Conservation (phyloP, 2,329 filamentous ascomycete genomes). For the Alternaria gansuensis region DNA sequence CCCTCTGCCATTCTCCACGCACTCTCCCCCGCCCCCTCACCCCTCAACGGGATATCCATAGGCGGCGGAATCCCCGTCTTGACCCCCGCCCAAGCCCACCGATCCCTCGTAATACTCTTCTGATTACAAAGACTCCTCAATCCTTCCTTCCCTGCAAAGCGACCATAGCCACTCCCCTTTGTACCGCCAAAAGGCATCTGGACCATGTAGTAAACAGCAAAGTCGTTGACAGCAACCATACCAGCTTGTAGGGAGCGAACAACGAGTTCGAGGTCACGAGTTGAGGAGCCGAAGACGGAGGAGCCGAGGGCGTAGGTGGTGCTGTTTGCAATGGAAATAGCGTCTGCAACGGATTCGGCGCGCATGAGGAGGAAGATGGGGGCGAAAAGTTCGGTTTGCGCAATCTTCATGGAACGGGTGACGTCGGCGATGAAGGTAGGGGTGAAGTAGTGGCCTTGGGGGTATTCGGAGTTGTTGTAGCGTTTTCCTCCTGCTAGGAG, state of each 20-base stretch:
- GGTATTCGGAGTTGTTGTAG: constrained; percentile 74
- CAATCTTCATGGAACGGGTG: constrained; percentile 83
- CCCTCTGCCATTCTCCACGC: constrained; percentile 57
- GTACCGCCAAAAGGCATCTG: constrained; percentile 93
- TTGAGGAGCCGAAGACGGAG: constrained; percentile 78
- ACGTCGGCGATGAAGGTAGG: constrained; percentile 94
- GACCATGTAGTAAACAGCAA: constrained; percentile 90
- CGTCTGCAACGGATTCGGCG: constrained; percentile 69
- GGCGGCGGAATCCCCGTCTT: constrained; percentile 82
- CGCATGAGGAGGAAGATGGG: constrained; percentile 89
- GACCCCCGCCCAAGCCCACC: constrained; percentile 65
- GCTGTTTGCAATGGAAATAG: constrained; percentile 82
- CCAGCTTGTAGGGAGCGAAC: constrained; percentile 77
- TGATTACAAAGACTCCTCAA: constrained; percentile 83
- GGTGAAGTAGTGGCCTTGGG: constrained; percentile 86
- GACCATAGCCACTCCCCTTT: constrained; percentile 86
- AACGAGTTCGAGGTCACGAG: constrained; percentile 69
- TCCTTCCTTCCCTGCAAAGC: constrained; percentile 92
- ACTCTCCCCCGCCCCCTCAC: constrained; percentile 42
- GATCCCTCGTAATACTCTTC: constrained; percentile 86
- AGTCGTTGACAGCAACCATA: constrained; percentile 96
- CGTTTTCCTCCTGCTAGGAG: constrained; percentile 82
- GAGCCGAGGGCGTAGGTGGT: constrained; percentile 87
- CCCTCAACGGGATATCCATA: constrained; percentile 79
- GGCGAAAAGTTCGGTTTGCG: constrained; percentile 90